A percentile compares a stretch with the other conserved stretches of the same genome.
These are phyloP conservation scores for Raffaelea arxii DNA, from an alignment of 2,329 filamentous ascomycete genomes.

Conservation along the genomic window DNA sequence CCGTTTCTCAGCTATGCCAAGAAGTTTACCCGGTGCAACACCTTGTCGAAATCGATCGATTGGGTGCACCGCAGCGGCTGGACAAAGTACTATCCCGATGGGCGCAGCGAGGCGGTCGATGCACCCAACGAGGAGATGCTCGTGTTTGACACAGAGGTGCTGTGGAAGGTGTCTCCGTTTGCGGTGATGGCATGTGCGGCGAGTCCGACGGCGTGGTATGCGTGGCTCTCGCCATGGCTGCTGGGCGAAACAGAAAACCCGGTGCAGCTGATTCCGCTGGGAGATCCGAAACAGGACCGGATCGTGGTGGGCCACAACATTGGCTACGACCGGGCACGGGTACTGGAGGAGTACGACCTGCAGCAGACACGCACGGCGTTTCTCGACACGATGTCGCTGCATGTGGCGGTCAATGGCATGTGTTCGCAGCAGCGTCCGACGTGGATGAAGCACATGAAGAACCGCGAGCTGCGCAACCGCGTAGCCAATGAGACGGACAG, in stretches of 20 bases:
- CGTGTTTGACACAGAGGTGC: constrained; percentile 91
- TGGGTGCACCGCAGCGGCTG: constrained; percentile 80
- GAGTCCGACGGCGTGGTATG: constrained; percentile 88
- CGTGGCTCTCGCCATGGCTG: constrained; percentile 93
- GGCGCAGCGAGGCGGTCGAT: constrained; percentile 58
- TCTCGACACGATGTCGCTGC: constrained; percentile 94
- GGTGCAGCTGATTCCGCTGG: constrained; percentile 77
- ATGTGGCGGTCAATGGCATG: constrained; percentile 98
- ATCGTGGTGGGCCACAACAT: constrained; percentile 92
- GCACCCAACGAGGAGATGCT: constrained; percentile 73
- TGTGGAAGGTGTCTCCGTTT: constrained; percentile 88
- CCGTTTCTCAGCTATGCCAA: constrained; percentile 72
- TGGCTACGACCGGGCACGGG: constrained; percentile 83
- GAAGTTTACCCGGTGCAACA: constrained; percentile 54
- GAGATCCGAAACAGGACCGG: constrained; percentile 61
- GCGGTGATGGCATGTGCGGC: constrained; percentile 96
- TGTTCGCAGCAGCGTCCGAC: constrained; percentile 92
- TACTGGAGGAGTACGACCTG: constrained; percentile 81
- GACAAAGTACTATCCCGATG: constrained; percentile 83
- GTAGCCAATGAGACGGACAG: constrained; percentile 63
- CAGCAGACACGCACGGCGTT: constrained; percentile 78
- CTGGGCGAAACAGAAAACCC: constrained; percentile 66
- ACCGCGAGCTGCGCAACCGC: constrained; percentile 70
- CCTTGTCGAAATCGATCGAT: constrained; percentile 51
- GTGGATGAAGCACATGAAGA: constrained; percentile 96